Base-by-base conservation (phyloP, 306 rosid species). In the Lupinus albus region DNA sequence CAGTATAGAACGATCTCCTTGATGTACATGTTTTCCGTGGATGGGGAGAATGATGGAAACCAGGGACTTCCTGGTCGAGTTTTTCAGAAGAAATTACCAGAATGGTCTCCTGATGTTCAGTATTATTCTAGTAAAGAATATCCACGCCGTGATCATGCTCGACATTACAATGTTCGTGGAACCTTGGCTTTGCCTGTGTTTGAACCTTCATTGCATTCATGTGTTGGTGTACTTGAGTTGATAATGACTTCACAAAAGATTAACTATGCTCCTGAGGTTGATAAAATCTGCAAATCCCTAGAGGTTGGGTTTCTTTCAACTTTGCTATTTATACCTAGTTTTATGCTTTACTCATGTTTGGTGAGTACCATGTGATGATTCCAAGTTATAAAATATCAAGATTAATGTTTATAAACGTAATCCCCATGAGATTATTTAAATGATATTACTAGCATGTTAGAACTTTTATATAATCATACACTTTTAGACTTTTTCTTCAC, bases 91-190 rank as follows among this genome's bases (percentile, higher is more conserved):
- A 93, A 86, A 44, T 53, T 90, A 73, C 97, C 97, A 0, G 99
- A 94, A 70, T 94, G 99, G 99, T 85, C 92, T 71, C 99, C 99
- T 3, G 77, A 94, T 84, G 99, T 94, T 76, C 86, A 85, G 82
- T 94, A 83, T 55, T 94, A 90, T 75, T 82, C 97, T 45, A 68
- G 53, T 80, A 82, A 71, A 67, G 99, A 94, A 82, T 94, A 94
- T 80, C 89, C 95, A 0, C 93, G 99, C 41, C 83, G 87, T 47
- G 83, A 83, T 75, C 86, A 94, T 61, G 99, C 99, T 76, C 84
- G 81, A 77, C 76, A 79, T 64, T 90, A 81, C 77, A 85, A 94
- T 71, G 99, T 94, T 71, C 90, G 84, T 47, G 99, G 99, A 74
- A 80, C 85, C 71, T 78, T 93, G 81, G 97, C 99, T 57, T 67